Percentiles rank a stretch among this genome's conserved stretches.
phyloP scores from a whole-genome alignment of 768 basidiomycete genomes.

The Termitomyces sp. region DNA sequence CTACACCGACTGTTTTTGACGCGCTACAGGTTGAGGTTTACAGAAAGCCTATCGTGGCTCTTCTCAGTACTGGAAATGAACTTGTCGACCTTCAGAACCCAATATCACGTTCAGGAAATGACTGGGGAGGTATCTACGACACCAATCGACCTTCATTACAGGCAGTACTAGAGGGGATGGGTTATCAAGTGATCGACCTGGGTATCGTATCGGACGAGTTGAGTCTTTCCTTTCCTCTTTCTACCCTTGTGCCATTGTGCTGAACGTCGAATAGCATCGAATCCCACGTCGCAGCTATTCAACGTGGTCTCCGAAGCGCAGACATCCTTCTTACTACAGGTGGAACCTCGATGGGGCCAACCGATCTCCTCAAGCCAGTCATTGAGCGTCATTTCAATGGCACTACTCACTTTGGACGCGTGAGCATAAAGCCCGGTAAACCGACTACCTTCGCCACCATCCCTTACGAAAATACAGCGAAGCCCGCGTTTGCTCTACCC shows the following conservation, averaged over 20 bases:
- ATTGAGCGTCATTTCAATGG: constrained; percentile 79
- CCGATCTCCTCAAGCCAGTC: constrained; percentile 84
- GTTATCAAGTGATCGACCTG: constrained; percentile 76
- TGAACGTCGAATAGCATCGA: constrained; percentile 39
- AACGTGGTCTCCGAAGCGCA: constrained; percentile 54
- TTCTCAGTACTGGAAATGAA: constrained; percentile 88
- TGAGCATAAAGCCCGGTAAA: constrained; percentile 82
- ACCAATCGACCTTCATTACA: constrained; percentile 82
- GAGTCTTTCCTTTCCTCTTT: constrained; percentile 19
- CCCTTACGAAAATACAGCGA: constrained; percentile 43
- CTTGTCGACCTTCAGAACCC: constrained; percentile 59
- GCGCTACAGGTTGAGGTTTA: constrained; percentile 59
- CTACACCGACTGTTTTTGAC: not conserved
- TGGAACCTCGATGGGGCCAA: constrained; percentile 90
- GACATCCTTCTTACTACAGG: constrained; percentile 85
- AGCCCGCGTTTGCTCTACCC: constrained; percentile 80
- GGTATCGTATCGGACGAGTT: constrained; percentile 80
- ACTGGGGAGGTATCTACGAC: constrained; percentile 79
- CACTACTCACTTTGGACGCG: constrained; percentile 82
- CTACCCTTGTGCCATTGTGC: not conserved
- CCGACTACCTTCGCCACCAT: constrained; percentile 89
- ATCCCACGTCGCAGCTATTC: constrained; percentile 57
- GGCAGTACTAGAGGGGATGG: constrained; percentile 67
- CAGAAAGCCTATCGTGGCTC: constrained; percentile 72
- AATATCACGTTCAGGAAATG: constrained; percentile 27